Evolutionary conservation across 768 basidiomycete species (phyloP), one percentile per base, ranked within the genome.

Genomic region (Lactarius tabidus): DNA sequence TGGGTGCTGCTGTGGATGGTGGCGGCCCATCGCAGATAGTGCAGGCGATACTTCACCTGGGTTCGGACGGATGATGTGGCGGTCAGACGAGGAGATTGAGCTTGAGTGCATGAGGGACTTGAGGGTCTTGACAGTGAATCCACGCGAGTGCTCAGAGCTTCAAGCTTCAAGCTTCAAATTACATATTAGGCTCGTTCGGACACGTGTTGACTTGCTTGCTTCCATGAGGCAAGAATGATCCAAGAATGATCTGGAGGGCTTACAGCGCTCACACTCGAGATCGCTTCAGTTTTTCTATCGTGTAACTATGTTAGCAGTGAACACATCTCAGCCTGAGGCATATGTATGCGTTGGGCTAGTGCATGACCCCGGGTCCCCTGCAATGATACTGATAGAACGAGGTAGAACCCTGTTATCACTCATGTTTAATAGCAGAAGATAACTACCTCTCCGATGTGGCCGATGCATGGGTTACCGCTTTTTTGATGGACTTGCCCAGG

Each of bases 1-100:
- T 26, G n/a, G 66, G 52, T 3, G 65, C 60, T 18, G 68, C 23
- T 28, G 31, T n/a, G n/a, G n/a, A 60, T 53, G 62, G 57, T 8
- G 67, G 33, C 55, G 64, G 9, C 69, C 69, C 6, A 72, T 71
- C n/a, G 76, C 75, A 23, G 76, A 77, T 9, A 77, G 67, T 6
- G 74, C 73, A 8, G 74, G 75, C 1, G 74, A 74, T 5, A 68
- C 61, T 60, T 58, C 59, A 15, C 62, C 70, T 63, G 33, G 67
- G 60, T 20, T 67, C 52, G 23, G 68, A 52, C 39, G 67, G 18
- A n/a, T 28, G 12, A 61, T 31, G 6, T 73, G 70, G 31, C 82
- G 79, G n/a, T 80, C 81, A 64, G 84, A 81, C 0, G 82, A 82
- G 0, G 84, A 81, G 57, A 88, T 73, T 58, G 86, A 88, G 26